Percentiles rank a stretch among this genome's conserved stretches.
Conservation (phyloP, 1,139 yeast species). For the Nakaseomyces sp. region DNA sequence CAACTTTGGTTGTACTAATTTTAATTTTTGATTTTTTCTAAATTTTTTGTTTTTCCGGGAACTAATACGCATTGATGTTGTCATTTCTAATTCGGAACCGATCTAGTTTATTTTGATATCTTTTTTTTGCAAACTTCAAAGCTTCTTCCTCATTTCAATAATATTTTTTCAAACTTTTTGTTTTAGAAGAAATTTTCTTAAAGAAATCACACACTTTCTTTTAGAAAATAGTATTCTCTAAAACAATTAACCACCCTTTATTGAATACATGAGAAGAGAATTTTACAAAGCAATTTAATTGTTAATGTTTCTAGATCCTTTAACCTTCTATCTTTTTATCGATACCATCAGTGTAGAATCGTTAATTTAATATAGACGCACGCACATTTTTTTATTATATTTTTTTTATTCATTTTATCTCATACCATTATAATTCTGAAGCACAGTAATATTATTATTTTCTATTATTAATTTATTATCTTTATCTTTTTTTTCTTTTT, state of each 20-base stretch:
- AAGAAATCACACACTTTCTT: background rate
- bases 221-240: background rate
- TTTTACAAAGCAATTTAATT: no score
- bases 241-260: background rate
- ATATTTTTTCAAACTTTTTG: background rate
- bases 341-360: constrained; percentile 6
- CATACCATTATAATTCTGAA: constrained; percentile 6
- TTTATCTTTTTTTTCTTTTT: background rate
- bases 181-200: background rate
- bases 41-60: constrained; percentile 4
- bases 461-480: background rate
- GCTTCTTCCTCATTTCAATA: no score
- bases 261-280: no score
- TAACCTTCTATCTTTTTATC: constrained; percentile 1
- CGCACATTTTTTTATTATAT: constrained; percentile 5
- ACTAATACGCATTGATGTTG: constrained; percentile 6
- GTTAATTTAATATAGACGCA: constrained; percentile 6
- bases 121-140: background rate
- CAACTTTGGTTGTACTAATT: constrained; percentile 6
- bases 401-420: constrained; percentile 4
- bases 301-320: no score
- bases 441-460: constrained; percentile 6
- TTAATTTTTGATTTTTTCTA: constrained; percentile 4
- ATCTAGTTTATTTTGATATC: background rate
- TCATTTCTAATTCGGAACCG: constrained; percentile 4